Evolutionary conservation across 2,329 filamentous ascomycete genomes (phyloP).

Genomic region (Diaporthe sp.): DNA sequence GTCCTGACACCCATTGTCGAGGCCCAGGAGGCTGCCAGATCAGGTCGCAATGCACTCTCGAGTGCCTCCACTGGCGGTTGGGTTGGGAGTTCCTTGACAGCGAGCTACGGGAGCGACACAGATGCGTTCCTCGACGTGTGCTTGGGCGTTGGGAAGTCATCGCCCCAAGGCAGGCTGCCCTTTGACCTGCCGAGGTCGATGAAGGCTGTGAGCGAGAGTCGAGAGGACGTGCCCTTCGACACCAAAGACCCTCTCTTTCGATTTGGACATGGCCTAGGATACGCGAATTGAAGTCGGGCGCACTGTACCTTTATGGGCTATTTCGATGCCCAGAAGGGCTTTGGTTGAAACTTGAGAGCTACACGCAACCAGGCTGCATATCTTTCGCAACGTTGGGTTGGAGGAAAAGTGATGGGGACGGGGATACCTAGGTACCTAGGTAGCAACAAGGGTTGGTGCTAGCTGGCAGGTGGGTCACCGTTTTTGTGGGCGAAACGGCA

Average conservation of each 20-base stretch:
- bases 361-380: background rate
- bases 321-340: background rate
- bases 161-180: slow-evolving; percentile 53
- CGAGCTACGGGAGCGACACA: slow-evolving; percentile 50
- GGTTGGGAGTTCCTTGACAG: slow-evolving; percentile 49
- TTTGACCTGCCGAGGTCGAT: slow-evolving; percentile 57
- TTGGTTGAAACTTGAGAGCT: background rate
- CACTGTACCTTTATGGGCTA: background rate
- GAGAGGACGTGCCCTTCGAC: slow-evolving; percentile 43
- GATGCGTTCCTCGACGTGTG: slow-evolving; percentile 57
- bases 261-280: slow-evolving; percentile 40
- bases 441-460: background rate
- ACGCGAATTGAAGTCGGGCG: slow-evolving; percentile 5
- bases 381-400: background rate
- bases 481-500: background rate
- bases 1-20: slow-evolving; percentile 55
- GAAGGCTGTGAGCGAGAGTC: slow-evolving; percentile 47
- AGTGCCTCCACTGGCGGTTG: background rate
- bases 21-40: background rate
- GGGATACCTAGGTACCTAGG: no score
- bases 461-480: background rate
- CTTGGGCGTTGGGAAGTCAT: slow-evolving; percentile 44
- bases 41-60: background rate
- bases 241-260: slow-evolving; percentile 39
- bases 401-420: background rate